phyloP scores from a whole-genome alignment of 2,329 filamentous ascomycete genomes.

The Cercospora sp. region DNA sequence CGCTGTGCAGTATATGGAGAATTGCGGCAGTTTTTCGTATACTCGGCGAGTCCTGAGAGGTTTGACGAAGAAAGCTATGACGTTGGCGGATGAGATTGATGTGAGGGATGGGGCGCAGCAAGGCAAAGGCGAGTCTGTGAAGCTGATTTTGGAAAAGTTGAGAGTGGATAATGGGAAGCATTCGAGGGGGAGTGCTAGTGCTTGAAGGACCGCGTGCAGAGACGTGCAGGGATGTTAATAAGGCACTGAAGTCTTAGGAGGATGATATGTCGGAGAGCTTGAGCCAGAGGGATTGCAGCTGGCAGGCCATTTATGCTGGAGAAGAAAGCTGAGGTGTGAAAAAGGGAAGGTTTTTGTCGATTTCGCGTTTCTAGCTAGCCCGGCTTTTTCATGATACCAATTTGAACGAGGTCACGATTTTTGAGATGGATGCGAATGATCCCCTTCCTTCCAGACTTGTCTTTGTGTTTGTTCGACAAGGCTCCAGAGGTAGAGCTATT shows the following conservation, averaged over 20 bases:
- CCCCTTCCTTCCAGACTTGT: background rate
- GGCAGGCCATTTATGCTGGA: background rate
- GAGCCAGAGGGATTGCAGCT: background rate
- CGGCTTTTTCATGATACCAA: conserved; percentile 12
- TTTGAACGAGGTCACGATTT: conserved; percentile 6
- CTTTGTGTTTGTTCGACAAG: background rate
- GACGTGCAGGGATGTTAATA: background rate
- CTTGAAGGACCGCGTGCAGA: background rate
- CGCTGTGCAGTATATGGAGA: conserved; percentile 86
- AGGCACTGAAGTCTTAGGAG: background rate
- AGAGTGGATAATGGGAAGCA: conserved; percentile 34
- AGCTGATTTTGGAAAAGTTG: conserved; percentile 44
- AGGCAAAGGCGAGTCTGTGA: conserved; percentile 41
- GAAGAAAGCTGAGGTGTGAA: background rate
- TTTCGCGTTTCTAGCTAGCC: background rate
- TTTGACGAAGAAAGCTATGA: conserved; percentile 46
- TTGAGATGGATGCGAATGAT: background rate
- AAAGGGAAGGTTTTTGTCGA: background rate
- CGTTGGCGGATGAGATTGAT: conserved; percentile 46
- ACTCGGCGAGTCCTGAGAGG: conserved; percentile 62
- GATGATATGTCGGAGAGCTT: background rate
- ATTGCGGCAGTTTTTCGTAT: conserved; percentile 84
- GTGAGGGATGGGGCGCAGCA: conserved; percentile 20
- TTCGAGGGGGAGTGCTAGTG: conserved; percentile 19
- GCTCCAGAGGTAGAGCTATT: background rate